Conservation (phyloP, 768 basidiomycete genomes). For the Pleurotus djamor region DNA sequence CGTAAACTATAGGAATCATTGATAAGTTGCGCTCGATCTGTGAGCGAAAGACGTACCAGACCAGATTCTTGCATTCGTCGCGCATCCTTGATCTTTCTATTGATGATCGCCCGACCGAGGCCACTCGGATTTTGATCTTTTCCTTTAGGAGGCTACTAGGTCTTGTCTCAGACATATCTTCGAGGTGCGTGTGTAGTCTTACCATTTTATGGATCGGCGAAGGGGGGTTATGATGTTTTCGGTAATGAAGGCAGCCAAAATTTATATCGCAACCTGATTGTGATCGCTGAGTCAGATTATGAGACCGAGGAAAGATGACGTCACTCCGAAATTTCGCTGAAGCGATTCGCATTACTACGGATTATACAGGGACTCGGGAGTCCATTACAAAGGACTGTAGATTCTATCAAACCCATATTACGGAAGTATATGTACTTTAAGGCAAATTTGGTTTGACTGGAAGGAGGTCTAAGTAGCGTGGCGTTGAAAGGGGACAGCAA, state of each 20-base stretch:
- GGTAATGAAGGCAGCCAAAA: no score
- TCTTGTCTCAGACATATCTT: slow-evolving; percentile 2
- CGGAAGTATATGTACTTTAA: not conserved
- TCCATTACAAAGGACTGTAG: not conserved
- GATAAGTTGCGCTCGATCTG: slow-evolving; percentile 5
- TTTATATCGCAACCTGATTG: no score
- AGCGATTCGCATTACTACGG: no score
- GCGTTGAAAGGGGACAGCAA: not conserved
- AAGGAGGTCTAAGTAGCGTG: not conserved
- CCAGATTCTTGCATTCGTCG: slow-evolving; percentile 57
- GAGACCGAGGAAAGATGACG: no score
- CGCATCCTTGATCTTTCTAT: slow-evolving; percentile 81
- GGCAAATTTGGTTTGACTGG: slow-evolving; percentile 22
- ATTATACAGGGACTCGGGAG: not conserved
- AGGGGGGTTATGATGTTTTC: not conserved
- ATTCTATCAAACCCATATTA: no score
- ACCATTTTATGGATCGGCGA: not conserved
- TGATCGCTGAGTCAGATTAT: not conserved
- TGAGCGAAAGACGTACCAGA: slow-evolving; percentile 45
- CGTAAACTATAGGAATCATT: slow-evolving; percentile 23
- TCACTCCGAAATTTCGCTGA: no score
- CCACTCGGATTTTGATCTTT: slow-evolving; percentile 74
- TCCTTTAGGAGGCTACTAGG: slow-evolving; percentile 50
- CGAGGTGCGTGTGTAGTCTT: not conserved
- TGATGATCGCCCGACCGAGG: slow-evolving; percentile 94